phyloP scores from a whole-genome alignment of 495 filamentous ascomycete species.

The Melanomma pulvis-pyrius region DNA sequence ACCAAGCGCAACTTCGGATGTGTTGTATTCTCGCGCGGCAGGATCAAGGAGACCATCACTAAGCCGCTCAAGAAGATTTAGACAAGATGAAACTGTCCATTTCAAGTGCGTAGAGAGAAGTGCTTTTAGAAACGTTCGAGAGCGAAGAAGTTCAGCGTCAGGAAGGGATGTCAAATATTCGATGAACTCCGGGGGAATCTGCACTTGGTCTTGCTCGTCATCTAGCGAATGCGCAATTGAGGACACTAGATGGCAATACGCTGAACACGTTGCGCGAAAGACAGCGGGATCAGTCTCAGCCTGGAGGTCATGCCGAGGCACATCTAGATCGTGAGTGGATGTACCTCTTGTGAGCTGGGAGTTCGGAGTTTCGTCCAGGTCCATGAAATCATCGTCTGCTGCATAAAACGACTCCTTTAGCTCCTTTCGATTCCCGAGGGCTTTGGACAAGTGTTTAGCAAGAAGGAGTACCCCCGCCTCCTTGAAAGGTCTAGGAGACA shows the following conservation, averaged over 20 bases:
- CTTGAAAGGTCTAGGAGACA: constrained; percentile 24
- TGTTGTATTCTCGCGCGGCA: constrained; percentile 53
- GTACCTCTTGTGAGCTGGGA: constrained; percentile 52
- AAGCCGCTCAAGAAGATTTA: constrained; percentile 54
- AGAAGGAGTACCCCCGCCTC: constrained; percentile 19
- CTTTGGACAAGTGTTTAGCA: constrained; percentile 25
- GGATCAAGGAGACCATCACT: constrained; percentile 60
- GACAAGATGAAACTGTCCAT: constrained; percentile 10
- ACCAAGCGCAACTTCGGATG: constrained; percentile 75
- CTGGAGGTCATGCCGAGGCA: constrained; percentile 54
- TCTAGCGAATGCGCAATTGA: constrained; percentile 3
- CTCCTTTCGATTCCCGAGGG: constrained; percentile 51
- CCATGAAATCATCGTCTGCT: constrained; percentile 65
- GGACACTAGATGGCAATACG: constrained; percentile 33
- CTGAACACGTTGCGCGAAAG: constrained; percentile 47
- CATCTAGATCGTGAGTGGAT: constrained; percentile 38
- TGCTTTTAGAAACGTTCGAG: constrained; percentile 52
- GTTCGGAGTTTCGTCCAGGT: constrained; percentile 73
- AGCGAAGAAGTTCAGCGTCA: constrained; percentile 62
- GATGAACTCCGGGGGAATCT: constrained; percentile 48
- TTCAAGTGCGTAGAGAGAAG: constrained; percentile 13
- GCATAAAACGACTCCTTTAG: constrained; percentile 36
- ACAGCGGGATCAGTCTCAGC: constrained; percentile 53
- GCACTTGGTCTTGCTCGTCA: constrained; percentile 1
- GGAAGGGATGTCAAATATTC: constrained; percentile 47